These are phyloP conservation scores for Bertia moriformis DNA, from an alignment of 2,329 filamentous ascomycete genomes.

Conservation along the genomic window DNA sequence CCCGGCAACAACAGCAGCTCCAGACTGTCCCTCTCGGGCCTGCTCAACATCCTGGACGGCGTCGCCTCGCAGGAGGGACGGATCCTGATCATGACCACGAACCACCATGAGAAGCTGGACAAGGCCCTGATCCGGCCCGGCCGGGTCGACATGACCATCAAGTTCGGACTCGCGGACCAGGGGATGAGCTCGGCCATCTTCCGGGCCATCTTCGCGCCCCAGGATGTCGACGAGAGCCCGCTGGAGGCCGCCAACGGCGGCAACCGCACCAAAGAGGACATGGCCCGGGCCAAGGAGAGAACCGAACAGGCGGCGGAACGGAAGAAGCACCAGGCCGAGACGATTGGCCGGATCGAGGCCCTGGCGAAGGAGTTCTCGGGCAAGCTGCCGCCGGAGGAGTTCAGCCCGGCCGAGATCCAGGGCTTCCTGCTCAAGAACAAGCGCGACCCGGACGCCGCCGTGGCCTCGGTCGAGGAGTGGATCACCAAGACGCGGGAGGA, in stretches of 20 bases:
- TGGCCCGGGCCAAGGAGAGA: conserved; percentile 8
- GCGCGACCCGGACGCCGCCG: conserved; percentile 29
- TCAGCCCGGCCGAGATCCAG: conserved; percentile 46
- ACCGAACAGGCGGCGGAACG: conserved; percentile 13
- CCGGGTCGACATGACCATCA: conserved; percentile 43
- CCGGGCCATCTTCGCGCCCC: conserved; percentile 36
- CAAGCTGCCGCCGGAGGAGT: conserved; percentile 36
- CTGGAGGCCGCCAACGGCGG: conserved; percentile 1
- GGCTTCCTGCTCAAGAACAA: conserved; percentile 42
- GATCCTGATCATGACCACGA: conserved; percentile 54
- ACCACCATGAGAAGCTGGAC: conserved; percentile 45
- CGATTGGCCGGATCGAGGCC: conserved; percentile 15
- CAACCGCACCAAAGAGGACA: conserved; percentile 4
- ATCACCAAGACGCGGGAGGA: conserved; percentile 29
- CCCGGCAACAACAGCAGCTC: background rate
- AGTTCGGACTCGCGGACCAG: conserved; percentile 37
- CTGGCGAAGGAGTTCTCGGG: conserved; percentile 32
- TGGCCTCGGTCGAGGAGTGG: conserved; percentile 31
- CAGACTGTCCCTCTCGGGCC: conserved; percentile 55
- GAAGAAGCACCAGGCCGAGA: conserved; percentile 11
- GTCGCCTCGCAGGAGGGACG: conserved; percentile 48
- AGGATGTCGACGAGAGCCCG: conserved; percentile 6
- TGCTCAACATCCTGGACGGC: conserved; percentile 72
- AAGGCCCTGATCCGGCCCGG: conserved; percentile 48
- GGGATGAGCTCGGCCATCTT: conserved; percentile 39